Percentiles rank a stretch among this genome's conserved stretches.
These are phyloP conservation scores for Hypoxylon fragiforme DNA, from an alignment of 495 filamentous ascomycete species.

Conservation along the genomic window DNA sequence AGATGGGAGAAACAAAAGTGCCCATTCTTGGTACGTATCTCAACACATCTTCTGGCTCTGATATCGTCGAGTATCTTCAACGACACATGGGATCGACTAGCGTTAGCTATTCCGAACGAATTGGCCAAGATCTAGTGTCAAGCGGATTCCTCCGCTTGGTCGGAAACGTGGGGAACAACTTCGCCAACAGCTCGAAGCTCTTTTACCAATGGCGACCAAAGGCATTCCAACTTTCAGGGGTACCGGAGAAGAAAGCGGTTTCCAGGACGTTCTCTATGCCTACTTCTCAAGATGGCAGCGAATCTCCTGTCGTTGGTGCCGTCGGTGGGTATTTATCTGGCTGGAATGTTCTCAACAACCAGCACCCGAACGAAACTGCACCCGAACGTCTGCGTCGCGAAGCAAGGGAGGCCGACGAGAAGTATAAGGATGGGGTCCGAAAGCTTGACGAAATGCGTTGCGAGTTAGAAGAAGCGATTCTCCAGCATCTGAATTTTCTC, in stretches of 20 bases:
- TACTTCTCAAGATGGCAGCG: conserved; percentile 53
- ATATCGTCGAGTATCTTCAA: conserved; percentile 94
- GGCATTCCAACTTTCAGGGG: conserved; percentile 81
- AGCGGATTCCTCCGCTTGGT: conserved; percentile 88
- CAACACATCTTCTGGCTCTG: conserved; percentile 85
- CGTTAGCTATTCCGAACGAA: conserved; percentile 85
- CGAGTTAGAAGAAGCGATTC: conserved; percentile 90
- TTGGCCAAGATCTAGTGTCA: conserved; percentile 88
- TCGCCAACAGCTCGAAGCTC: conserved; percentile 96
- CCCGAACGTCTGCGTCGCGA: conserved; percentile 85
- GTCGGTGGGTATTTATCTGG: conserved; percentile 85
- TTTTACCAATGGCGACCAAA: conserved; percentile 96
- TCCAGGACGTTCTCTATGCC: conserved; percentile 70
- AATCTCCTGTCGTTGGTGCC: conserved; percentile 73
- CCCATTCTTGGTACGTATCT: conserved; percentile 93
- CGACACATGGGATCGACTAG: conserved; percentile 80
- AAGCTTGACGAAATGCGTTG: conserved; percentile 90
- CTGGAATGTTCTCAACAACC: conserved; percentile 89
- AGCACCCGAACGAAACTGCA: conserved; percentile 85
- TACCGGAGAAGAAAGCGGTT: conserved; percentile 82
- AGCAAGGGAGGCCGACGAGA: conserved; percentile 86
- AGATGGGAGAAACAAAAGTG: conserved; percentile 86
- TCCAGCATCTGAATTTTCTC: conserved; percentile 90
- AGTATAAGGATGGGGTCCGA: conserved; percentile 82
- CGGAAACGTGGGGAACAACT: conserved; percentile 91